Conservation (phyloP, 495 filamentous ascomycete genomes). For the Cladorrhinum samala region DNA sequence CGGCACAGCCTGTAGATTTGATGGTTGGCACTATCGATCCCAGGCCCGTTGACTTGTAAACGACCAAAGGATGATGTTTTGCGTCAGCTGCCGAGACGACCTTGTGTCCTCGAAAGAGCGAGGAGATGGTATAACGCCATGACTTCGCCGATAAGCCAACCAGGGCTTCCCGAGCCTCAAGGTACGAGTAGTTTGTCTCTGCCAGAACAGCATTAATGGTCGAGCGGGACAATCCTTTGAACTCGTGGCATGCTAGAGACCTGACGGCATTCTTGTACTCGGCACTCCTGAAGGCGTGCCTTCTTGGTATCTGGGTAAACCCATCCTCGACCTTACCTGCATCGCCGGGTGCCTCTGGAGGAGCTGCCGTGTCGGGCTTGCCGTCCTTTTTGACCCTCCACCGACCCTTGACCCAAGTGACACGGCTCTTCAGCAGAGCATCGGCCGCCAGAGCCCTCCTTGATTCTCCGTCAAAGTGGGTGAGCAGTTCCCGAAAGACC, state of each 20-base stretch:
- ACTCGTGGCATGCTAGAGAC: constrained; percentile 61
- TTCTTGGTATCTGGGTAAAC: constrained; percentile 45
- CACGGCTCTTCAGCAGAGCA: constrained; percentile 69
- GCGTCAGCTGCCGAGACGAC: constrained; percentile 52
- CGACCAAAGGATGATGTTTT: constrained; percentile 50
- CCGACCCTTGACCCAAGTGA: constrained; percentile 66
- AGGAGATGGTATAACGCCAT: constrained; percentile 79
- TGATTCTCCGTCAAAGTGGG: constrained; percentile 74
- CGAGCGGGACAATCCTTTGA: constrained; percentile 70
- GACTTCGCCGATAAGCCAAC: constrained; percentile 69
- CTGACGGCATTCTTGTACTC: constrained; percentile 70
- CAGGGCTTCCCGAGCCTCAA: constrained; percentile 66
- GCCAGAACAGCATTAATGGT: constrained; percentile 84
- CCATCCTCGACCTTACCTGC: constrained; percentile 12
- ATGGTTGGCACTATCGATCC: constrained; percentile 51
- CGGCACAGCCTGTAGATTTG: constrained; percentile 64
- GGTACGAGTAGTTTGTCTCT: constrained; percentile 84
- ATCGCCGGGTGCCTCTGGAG: no score
- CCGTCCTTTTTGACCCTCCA: constrained; percentile 49
- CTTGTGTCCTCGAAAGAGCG: constrained; percentile 63
- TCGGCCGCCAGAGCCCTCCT: constrained; percentile 80
- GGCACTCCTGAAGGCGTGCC: constrained; percentile 67
- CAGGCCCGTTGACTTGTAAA: constrained; percentile 52
- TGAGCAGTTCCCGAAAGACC: constrained; percentile 87
- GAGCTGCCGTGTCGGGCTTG: neutral